These are phyloP conservation scores for Pholiota conissans DNA, from an alignment of 768 basidiomycete genomes.

Conservation along the genomic window DNA sequence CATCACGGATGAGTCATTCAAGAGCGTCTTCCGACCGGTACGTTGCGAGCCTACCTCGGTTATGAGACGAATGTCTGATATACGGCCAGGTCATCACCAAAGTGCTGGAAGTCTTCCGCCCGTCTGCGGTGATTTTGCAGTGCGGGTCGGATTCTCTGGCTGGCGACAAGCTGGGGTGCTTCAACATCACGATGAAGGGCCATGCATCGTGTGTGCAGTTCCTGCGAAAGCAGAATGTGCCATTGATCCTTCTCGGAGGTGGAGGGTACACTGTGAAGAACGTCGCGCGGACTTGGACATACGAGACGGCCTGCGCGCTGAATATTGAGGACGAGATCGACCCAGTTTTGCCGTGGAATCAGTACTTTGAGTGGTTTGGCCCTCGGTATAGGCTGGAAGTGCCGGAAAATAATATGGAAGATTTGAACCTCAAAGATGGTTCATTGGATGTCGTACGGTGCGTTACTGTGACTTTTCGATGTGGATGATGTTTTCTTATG, in stretches of 20 bases:
- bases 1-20: constrained; percentile 86
- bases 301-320: constrained; percentile 95
- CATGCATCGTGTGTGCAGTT: constrained; percentile 92
- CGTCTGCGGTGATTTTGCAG: constrained; percentile 87
- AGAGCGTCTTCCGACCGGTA: constrained; percentile 90
- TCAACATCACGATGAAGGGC: constrained; percentile 95
- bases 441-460: constrained; percentile 81
- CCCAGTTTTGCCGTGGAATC: constrained; percentile 79
- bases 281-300: constrained; percentile 92
- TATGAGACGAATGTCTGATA: background rate
- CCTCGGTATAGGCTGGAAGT: constrained; percentile 94
- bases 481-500: background rate
- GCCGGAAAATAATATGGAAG: constrained; percentile 90
- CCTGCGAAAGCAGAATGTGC: constrained; percentile 78
- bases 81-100: constrained; percentile 69
- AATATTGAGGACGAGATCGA: constrained; percentile 80
- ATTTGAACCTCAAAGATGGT: constrained; percentile 79
- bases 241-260: constrained; percentile 89
- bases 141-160: constrained; percentile 96
- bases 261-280: constrained; percentile 98
- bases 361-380: constrained; percentile 97
- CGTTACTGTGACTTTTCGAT: constrained; percentile 15
- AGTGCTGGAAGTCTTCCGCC: constrained; percentile 86
- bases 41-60: constrained; percentile 28
- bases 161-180: constrained; percentile 93